phyloP scores from a whole-genome alignment of 2,329 filamentous ascomycete genomes.

The Colletotrichum abscissum region DNA sequence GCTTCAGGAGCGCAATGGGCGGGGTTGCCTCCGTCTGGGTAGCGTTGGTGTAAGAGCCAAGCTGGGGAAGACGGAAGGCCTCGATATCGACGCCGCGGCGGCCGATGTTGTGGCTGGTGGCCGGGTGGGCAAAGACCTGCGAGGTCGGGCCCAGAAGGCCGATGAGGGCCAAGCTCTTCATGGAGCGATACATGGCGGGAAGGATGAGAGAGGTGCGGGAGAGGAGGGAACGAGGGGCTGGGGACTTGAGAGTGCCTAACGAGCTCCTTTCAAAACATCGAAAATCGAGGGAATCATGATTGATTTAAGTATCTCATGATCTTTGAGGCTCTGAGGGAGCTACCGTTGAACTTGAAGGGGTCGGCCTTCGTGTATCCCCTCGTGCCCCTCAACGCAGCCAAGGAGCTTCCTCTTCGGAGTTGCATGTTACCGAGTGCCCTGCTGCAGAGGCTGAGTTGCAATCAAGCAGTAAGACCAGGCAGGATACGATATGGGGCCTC shows the following conservation, averaged over 20 bases:
- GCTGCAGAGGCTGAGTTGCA: background rate
- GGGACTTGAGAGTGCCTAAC: slow-evolving; percentile 17
- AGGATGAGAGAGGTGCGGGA: background rate
- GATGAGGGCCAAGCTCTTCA: slow-evolving; percentile 48
- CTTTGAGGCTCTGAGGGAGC: background rate
- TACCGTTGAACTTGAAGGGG: background rate
- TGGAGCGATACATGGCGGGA: slow-evolving; percentile 34
- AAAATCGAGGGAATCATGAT: background rate
- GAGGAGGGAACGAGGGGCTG: slow-evolving; percentile 7
- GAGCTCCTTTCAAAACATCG: background rate
- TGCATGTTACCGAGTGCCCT: background rate
- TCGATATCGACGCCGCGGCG: slow-evolving; percentile 47
- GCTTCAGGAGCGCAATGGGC: slow-evolving; percentile 43
- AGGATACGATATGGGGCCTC: background rate
- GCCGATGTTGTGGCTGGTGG: slow-evolving; percentile 38
- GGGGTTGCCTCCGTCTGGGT: slow-evolving; percentile 39
- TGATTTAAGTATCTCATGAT: slow-evolving; percentile 11
- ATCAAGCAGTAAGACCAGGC: background rate
- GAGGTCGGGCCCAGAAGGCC: slow-evolving; percentile 47
- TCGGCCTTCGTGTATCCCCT: background rate
- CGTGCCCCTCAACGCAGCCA: background rate
- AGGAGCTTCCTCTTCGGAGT: slow-evolving; percentile 27
- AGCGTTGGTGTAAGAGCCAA: slow-evolving; percentile 46
- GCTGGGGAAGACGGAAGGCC: slow-evolving; percentile 45
- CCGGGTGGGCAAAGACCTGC: slow-evolving; percentile 46